A percentile compares a stretch with the other conserved stretches of the same genome.
These are phyloP conservation scores for Penicillium crystallinum DNA, from an alignment of 495 filamentous ascomycete species.

Conservation along the genomic window DNA sequence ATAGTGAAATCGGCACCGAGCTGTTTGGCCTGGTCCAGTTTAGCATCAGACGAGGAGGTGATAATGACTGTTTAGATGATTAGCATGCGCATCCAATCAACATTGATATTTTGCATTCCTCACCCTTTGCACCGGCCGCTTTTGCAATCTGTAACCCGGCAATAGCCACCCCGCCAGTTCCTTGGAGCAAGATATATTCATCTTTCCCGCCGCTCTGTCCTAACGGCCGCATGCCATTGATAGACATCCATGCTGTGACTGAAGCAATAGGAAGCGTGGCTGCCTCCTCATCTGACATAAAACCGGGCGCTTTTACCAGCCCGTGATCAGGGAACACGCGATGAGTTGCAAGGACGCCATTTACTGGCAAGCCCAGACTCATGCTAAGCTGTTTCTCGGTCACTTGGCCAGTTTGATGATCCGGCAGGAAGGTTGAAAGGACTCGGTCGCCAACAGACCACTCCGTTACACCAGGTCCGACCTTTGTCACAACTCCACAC, in stretches of 20 bases:
- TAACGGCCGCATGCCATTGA: conserved; percentile 61
- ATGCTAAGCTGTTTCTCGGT: conserved; percentile 38
- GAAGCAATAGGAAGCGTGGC: conserved; percentile 64
- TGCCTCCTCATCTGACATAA: conserved; percentile 59
- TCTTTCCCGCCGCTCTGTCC: conserved; percentile 57
- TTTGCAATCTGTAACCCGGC: conserved; percentile 79
- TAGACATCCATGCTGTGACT: conserved; percentile 75
- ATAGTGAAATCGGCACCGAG: conserved; percentile 52
- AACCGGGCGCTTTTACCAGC: conserved; percentile 58
- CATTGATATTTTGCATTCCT: neutral
- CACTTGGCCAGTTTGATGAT: conserved; percentile 59
- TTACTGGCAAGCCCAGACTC: conserved; percentile 60
- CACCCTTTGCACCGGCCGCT: conserved; percentile 63
- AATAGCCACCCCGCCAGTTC: conserved; percentile 74
- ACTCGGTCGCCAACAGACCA: conserved; percentile 69
- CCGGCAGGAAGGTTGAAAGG: conserved; percentile 70
- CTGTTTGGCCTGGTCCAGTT: conserved; percentile 57
- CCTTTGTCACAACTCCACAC: conserved; percentile 61
- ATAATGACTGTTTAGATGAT: conserved; percentile 50
- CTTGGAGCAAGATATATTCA: conserved; percentile 67
- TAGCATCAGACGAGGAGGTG: conserved; percentile 66
- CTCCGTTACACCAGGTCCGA: conserved; percentile 58
- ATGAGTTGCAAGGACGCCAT: conserved; percentile 66
- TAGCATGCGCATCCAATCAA: neutral
- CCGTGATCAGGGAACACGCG: conserved; percentile 61